phyloP scores from a whole-genome alignment of 345 rosid species.

The Salix viminalis region DNA sequence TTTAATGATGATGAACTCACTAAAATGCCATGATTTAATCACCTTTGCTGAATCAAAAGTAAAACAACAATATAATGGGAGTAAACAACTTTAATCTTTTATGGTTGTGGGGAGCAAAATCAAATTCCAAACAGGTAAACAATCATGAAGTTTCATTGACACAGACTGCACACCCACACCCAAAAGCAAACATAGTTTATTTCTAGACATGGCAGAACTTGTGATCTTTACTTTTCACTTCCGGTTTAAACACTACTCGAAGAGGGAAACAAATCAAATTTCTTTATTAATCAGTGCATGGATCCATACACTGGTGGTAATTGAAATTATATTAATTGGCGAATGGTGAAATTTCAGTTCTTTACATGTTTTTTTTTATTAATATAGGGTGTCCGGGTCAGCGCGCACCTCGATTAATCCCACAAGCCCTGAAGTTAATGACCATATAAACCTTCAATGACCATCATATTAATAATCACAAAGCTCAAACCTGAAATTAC shows the following conservation, averaged over 20 bases:
- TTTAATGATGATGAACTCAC: slow-evolving; percentile 77
- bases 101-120: slow-evolving; percentile 85
- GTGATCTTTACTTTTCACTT: background rate
- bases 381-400: no score
- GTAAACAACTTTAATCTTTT: slow-evolving; percentile 45
- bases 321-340: background rate
- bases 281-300: background rate
- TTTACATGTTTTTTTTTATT: background rate
- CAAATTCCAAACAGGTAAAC: slow-evolving; percentile 78
- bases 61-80: slow-evolving; percentile 56
- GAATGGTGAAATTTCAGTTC: background rate
- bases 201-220: slow-evolving; percentile 9
- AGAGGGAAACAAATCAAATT: background rate
- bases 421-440: no score
- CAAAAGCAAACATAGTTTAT: slow-evolving; percentile 23
- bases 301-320: background rate
- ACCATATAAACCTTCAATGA: accelerated
- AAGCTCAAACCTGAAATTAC: accelerated
- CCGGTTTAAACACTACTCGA: background rate
- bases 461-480: no score
- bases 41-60: slow-evolving; percentile 64
- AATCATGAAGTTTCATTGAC: slow-evolving; percentile 56
- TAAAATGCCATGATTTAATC: slow-evolving; percentile 66
- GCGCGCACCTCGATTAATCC: no score
- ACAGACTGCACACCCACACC: slow-evolving; percentile 45